These are phyloP conservation scores for Pulveroboletus sp. DNA, from an alignment of 768 basidiomycete species.

Conservation along the genomic window DNA sequence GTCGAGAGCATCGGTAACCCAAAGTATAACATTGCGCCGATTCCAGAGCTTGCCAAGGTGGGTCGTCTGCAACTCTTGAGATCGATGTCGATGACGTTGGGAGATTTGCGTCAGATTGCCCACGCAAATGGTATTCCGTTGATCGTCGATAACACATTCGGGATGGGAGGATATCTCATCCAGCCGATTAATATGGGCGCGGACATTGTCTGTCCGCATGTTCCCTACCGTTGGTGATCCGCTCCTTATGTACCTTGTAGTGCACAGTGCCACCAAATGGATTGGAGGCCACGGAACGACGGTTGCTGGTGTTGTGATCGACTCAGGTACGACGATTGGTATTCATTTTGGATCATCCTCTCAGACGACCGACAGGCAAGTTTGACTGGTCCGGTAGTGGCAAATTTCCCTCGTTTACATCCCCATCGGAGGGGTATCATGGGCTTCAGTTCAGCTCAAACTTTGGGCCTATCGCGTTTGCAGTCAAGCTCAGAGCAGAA, in stretches of 20 bases:
- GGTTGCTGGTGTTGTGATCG: constrained; percentile 71
- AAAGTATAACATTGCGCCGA: constrained; percentile 60
- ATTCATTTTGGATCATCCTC: background rate
- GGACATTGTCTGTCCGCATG: constrained; percentile 58
- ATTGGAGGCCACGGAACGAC: constrained; percentile 79
- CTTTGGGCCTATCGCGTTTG: constrained; percentile 62
- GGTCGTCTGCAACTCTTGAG: background rate
- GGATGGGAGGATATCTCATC: constrained; percentile 65
- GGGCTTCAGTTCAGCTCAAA: constrained; percentile 62
- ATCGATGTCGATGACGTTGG: background rate
- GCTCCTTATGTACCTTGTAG: constrained; percentile 19
- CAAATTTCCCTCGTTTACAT: constrained; percentile 69
- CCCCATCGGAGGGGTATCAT: constrained; percentile 73
- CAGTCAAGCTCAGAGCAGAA: constrained; percentile 59
- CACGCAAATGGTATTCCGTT: constrained; percentile 69
- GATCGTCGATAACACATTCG: constrained; percentile 79
- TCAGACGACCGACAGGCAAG: constrained; percentile 21
- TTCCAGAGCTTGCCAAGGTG: constrained; percentile 67
- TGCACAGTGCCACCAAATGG: constrained; percentile 83
- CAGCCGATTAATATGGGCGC: constrained; percentile 71
- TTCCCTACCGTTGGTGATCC: too few relatives aligned
- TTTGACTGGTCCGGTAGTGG: constrained; percentile 70
- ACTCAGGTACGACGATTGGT: constrained; percentile 43
- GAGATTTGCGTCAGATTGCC: constrained; percentile 44
- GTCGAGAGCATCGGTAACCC: constrained; percentile 81